phyloP scores from a whole-genome alignment of 2,329 filamentous ascomycete genomes.

The Cadophora sp. region DNA sequence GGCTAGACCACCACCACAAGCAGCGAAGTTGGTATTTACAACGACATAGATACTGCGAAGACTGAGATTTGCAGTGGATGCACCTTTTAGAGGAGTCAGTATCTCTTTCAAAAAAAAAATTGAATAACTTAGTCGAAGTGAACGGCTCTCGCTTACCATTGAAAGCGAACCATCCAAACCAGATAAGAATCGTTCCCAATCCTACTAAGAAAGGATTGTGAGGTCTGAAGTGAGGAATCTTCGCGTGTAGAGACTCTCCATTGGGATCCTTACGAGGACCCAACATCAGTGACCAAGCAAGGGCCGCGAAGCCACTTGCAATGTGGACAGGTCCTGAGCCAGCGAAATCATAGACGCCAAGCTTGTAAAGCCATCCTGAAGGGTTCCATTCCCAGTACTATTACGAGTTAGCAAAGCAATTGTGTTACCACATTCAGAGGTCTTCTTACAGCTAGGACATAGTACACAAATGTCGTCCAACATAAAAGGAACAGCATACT shows the following conservation, averaged over 20 bases:
- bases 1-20: slow-evolving; percentile 15
- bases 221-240: slow-evolving; percentile 18
- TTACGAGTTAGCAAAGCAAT: background rate
- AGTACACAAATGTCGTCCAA: slow-evolving; percentile 15
- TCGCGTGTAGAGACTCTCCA: slow-evolving; percentile 13
- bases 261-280: slow-evolving; percentile 12
- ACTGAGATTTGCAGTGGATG: slow-evolving; percentile 18
- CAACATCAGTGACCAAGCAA: slow-evolving; percentile 14
- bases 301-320: slow-evolving; percentile 17
- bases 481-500: slow-evolving; percentile 7
- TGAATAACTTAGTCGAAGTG: background rate
- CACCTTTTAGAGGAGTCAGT: background rate
- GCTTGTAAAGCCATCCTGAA: slow-evolving; percentile 19
- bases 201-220: slow-evolving; percentile 20
- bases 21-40: slow-evolving; percentile 17
- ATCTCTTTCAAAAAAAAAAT: too few species aligned
- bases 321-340: slow-evolving; percentile 20
- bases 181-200: slow-evolving; percentile 17
- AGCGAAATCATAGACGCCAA: slow-evolving; percentile 21
- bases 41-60: slow-evolving; percentile 14
- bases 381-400: slow-evolving; percentile 23
- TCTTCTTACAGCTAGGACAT: slow-evolving; percentile 12
- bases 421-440: background rate
- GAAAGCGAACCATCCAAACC: slow-evolving; percentile 23
- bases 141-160: slow-evolving; percentile 5